A percentile compares a stretch with the other conserved stretches of the same genome.
Evolutionary conservation across 2,329 filamentous ascomycete genomes (phyloP).

Genomic region (Aspergillus neotritici): DNA sequence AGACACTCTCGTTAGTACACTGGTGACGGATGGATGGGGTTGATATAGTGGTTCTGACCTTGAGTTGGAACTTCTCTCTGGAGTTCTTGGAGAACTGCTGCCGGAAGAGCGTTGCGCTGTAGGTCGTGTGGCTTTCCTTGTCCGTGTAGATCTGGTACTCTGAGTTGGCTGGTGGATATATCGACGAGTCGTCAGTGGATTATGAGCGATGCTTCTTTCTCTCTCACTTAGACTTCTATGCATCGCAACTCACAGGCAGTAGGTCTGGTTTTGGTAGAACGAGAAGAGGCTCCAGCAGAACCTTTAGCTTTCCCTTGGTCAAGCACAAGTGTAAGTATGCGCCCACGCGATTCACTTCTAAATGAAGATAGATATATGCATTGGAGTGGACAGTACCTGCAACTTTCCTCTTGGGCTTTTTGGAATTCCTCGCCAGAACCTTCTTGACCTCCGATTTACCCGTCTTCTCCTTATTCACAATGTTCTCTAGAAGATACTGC

Average conservation of each 20-base stretch:
- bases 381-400: neutral
- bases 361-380: neutral
- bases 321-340: too few species aligned
- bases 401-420: neutral
- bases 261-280: too few species aligned
- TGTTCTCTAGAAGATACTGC: conserved; percentile 36
- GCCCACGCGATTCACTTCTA: neutral
- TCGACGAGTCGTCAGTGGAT: too few species aligned
- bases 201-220: too few species aligned
- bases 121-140: conserved; percentile 52
- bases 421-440: neutral
- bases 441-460: conserved; percentile 2
- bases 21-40: too few species aligned
- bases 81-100: conserved; percentile 42
- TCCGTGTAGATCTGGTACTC: conserved; percentile 64
- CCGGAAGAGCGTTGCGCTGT: conserved; percentile 58
- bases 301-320: too few species aligned
- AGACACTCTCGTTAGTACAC: too few species aligned
- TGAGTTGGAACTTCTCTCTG: conserved; percentile 56
- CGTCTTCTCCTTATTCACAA: conserved; percentile 25
- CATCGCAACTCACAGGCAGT: too few species aligned
- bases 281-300: too few species aligned
- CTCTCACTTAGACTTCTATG: too few species aligned
- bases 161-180: conserved; percentile 10
- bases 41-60: conserved; percentile 41